Base-by-base conservation (phyloP, 306 rosid species). In the Casuarina glauca region DNA sequence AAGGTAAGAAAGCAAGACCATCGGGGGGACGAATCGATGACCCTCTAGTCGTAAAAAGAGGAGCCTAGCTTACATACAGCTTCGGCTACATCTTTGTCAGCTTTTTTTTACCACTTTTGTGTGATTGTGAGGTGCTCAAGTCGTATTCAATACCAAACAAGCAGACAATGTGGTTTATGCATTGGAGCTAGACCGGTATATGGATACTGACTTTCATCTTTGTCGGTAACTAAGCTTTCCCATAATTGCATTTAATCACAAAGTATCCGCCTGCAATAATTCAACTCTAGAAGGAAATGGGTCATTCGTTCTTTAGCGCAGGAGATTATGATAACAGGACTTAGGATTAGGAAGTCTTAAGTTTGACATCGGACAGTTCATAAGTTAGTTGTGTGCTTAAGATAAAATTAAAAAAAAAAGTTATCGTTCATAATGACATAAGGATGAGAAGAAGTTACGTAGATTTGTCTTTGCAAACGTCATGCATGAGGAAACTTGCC, bases 401-500 rank as follows among this genome's bases (percentile, higher is more conserved):
- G 13, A 13, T 66, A 16, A 39, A 66, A 12, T n/a, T 45, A 13
- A 13, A 9, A 44, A 26, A 4, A 2, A 45, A 36, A 61, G 9
- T 62, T 51, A 43, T 51, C 64, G 52, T 64, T 15, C 13, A n/a
- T 9, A 41, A 10, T 64, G 73, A 66, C 16, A 61, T 5, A 38
- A 49, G 73, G 57, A 66, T 64, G 69, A 51, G 17, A 58, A 49
- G 48, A 62, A 35, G 38, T 12, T 63, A 39, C 69, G 2, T 36
- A 13, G 20, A 38, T 38, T 42, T 41, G 19, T 66, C 11, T 7
- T 42, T 42, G n/a, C 26, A 32, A 44, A 57, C 73, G 82, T 76
- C 81, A 79, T 67, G 79, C 87, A 76, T 76, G 84, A 83, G 73
- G 78, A 72, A 71, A 79, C 49, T 66, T 42, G 71, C 71, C 44